Evolutionary conservation across 78 protist genomes (phyloP).

Genomic region (Paratrimastix pyriformis): DNA sequence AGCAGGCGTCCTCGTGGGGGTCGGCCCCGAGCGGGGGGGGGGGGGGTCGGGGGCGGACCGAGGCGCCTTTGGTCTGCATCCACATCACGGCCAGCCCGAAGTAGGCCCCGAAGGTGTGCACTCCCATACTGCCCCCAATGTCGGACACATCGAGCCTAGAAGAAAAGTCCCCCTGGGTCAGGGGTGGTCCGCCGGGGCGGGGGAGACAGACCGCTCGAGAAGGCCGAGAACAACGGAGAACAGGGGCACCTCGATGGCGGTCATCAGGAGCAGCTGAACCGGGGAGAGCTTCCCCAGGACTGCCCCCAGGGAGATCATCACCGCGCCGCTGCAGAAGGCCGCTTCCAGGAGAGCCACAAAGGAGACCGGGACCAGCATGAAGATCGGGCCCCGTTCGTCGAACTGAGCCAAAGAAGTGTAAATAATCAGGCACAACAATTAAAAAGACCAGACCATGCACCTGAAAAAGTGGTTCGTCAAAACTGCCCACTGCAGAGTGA

Average conservation of each 20-base stretch:
- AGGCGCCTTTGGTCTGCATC: constrained; percentile 16
- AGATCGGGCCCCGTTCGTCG: background rate
- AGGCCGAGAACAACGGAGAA: constrained; percentile 7
- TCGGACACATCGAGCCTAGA: constrained; percentile 47
- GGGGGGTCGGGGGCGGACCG: too few species aligned
- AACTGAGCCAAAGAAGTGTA: background rate
- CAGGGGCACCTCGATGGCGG: constrained; percentile 54
- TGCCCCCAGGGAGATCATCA: constrained; percentile 83
- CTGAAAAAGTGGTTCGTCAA: constrained; percentile 51
- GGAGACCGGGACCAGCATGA: too few species aligned
- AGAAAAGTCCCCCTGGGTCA: too few species aligned
- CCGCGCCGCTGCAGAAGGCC: constrained; percentile 71
- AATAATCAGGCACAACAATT: too few species aligned
- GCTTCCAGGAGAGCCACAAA: constrained; percentile 37
- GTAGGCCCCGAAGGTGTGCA: constrained; percentile 82
- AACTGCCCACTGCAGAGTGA: constrained; percentile 21
- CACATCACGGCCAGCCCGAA: constrained; percentile 67
- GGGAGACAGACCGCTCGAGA: too few species aligned
- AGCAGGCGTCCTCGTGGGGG: too few species aligned
- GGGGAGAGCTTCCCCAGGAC: constrained; percentile 70
- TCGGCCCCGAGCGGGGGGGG: too few species aligned
- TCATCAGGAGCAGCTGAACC: constrained; percentile 57
- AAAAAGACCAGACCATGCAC: too few species aligned
- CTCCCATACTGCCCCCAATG: constrained; percentile 81
- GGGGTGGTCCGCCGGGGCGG: too few species aligned